Evolutionary conservation across 2,329 filamentous ascomycete species (phyloP), one percentile per base, ranked within the genome.

Genomic region (Botrytis fabae): DNA sequence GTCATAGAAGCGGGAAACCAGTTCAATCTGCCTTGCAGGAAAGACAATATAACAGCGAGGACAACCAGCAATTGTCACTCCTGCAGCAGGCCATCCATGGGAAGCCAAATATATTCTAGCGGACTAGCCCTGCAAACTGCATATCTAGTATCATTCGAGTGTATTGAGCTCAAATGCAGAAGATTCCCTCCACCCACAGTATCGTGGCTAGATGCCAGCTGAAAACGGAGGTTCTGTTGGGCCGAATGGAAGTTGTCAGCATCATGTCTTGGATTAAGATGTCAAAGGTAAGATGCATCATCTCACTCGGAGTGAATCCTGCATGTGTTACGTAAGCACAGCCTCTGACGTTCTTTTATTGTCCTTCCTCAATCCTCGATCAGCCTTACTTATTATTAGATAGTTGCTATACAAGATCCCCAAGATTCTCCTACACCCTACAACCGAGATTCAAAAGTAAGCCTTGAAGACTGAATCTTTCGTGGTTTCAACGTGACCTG

Each of bases 251-350:
- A 44, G n/a, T 10, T 10, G 2, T 44, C 38, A 63, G 40, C 40
- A 28, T 1, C 38, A 57, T 32, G 51, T 28, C 51, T 18, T 28
- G 14, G 3, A 57, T 57, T 28, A 2, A 57, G n/a, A 57, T 18
- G 14, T 40, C 25, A 63, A 63, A 10, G n/a, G 40, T 42, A 63
- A 63, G 40, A 44, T 44, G 61, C 38, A 63, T 63, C 61, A 44
- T 44, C 25, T 63, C 40, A 63, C 12, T 28, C 61, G 32, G 61
- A 63, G 38, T 63, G 40, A 63, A 44, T 63, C 40, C 40, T 63
- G 61, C 40, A 32, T 35, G 57, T 63, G 14, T 63, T 63, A 63
- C 40, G 40, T 63, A 63, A 63, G 61, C 61, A 18, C 40, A 63
- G 25, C 40, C 61, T 63, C 61, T 63, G 38, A 63, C 38, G 38